Evolutionary conservation across 2,329 filamentous ascomycete species (phyloP), one percentile per base, ranked within the genome.

Genomic region (Arachnomyces sp.): DNA sequence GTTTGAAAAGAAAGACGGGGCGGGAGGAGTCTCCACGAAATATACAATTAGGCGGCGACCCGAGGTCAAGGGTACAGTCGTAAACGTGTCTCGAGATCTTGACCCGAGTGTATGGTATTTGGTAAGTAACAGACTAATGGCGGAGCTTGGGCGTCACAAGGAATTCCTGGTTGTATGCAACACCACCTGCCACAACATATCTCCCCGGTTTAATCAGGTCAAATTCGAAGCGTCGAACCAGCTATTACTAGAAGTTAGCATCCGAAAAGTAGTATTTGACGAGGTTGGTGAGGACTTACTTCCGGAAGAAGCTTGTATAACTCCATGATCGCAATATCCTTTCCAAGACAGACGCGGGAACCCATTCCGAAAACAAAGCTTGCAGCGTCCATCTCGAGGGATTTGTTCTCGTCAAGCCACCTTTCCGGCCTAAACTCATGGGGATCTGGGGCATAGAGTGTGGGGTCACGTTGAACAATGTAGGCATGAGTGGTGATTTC

Each of bases 391-490:
- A 50, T 41, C 28, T 33, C 36, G 7, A 39, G 36, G 8, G 30
- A 31, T 12, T 29, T 30, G 13, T 40, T 42, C 20, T 17, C 17
- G 36, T 60, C 64, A 0, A 69, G 47, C 67, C 71, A 71, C n/a
- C 68, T 54, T 43, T 72, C 68, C 0, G 69, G 69, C 17, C 56
- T 54, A 46, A 68, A 71, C 4, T 60, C 58, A 9, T 65, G 59
- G 6, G 61, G 60, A 41, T 72, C 67, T 5, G 67, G 61, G 3
- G 67, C 68, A 34, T 59, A 71, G 1, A 67, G 61, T 4, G 47
- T 45, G 5, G 62, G 60, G 45, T 71, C 64, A 4, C 61, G 57
- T 43, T 70, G 65, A 0, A 70, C 41, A 13, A 48, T 41, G 35
- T 40, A 49, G 11, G 40, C n/a, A 25, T 49, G 45, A n/a, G 41